These are phyloP conservation scores for Akanthomyces dipterigenus DNA, from an alignment of 2,329 filamentous ascomycete species.

Conservation along the genomic window DNA sequence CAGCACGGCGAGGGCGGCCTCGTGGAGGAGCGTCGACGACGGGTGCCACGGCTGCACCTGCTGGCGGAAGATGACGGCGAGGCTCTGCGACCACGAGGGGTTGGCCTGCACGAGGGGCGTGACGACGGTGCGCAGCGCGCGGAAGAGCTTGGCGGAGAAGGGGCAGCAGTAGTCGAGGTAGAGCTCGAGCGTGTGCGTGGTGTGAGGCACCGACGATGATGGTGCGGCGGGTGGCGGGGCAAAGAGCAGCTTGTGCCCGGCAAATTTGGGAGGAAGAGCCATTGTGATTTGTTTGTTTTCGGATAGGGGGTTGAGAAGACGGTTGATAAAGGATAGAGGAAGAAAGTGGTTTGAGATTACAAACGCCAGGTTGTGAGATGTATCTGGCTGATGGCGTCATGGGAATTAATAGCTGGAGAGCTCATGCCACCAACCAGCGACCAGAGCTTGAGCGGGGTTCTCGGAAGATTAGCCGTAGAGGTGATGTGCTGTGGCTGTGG, in stretches of 20 bases:
- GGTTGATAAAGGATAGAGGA: background rate
- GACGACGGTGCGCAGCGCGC: slow-evolving; percentile 62
- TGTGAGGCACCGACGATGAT: slow-evolving; percentile 28
- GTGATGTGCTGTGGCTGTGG: too few relatives aligned
- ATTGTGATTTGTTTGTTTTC: slow-evolving; percentile 35
- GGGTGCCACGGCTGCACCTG: slow-evolving; percentile 96
- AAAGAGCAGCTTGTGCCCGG: slow-evolving; percentile 59
- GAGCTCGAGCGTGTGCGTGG: slow-evolving; percentile 54
- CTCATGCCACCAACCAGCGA: background rate
- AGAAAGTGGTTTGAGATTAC: too few relatives aligned
- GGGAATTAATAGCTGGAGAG: background rate
- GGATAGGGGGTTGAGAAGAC: background rate
- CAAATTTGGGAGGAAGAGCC: slow-evolving; percentile 73
- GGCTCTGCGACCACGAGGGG: slow-evolving; percentile 45
- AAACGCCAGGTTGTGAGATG: background rate
- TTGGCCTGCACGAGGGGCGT: slow-evolving; percentile 57
- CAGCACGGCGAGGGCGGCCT: slow-evolving; percentile 77
- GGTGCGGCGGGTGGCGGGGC: slow-evolving; percentile 27
- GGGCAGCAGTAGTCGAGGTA: slow-evolving; percentile 91
- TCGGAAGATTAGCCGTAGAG: background rate
- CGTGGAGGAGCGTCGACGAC: slow-evolving; percentile 71
- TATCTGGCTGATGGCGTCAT: slow-evolving; percentile 6
- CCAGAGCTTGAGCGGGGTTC: background rate
- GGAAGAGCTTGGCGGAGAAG: slow-evolving; percentile 62
- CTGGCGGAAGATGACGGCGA: slow-evolving; percentile 80